Percentiles rank a stretch among this genome's conserved stretches.
Conservation (phyloP, 208 protist genomes). For the Wallacemonas sp. region DNA sequence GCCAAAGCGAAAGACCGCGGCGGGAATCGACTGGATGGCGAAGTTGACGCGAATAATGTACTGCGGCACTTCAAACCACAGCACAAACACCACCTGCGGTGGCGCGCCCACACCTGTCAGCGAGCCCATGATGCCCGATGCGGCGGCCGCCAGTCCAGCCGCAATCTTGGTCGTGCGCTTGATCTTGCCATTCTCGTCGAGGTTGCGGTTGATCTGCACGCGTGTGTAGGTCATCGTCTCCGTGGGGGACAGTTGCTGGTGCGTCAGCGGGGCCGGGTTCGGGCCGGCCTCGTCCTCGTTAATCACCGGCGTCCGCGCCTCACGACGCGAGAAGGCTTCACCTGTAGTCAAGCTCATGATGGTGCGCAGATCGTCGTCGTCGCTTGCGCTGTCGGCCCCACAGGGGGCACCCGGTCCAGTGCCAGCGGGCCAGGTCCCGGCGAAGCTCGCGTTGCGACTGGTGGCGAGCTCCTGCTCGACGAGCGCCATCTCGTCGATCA, state of each 20-base stretch:
- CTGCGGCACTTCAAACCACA: constrained; percentile 44
- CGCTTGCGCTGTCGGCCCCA: constrained; percentile 8
- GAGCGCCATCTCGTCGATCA: constrained; percentile 20
- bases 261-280: constrained; percentile 23
- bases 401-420: no score
- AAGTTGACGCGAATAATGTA: constrained; percentile 52
- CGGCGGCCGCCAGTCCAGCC: constrained; percentile 19
- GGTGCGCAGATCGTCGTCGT: constrained; percentile 17
- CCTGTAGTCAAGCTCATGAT: constrained; percentile 22
- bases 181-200: constrained; percentile 38
- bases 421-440: no score
- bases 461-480: constrained; percentile 15
- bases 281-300: constrained; percentile 18
- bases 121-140: constrained; percentile 42
- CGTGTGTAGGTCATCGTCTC: constrained; percentile 38
- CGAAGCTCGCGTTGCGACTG: constrained; percentile 12
- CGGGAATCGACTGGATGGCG: constrained; percentile 37
- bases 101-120: constrained; percentile 40
- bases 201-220: constrained; percentile 45
- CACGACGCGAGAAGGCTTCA: constrained; percentile 20
- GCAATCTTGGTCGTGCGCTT: constrained; percentile 31
- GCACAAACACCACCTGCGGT: constrained; percentile 51
- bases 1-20: constrained; percentile 35
- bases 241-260: constrained; percentile 31
- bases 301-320: constrained; percentile 25